A percentile compares a stretch with the other conserved stretches of the same genome.
Evolutionary conservation across 768 basidiomycete genomes (phyloP).

Genomic region (Lactarius sanguifluus): DNA sequence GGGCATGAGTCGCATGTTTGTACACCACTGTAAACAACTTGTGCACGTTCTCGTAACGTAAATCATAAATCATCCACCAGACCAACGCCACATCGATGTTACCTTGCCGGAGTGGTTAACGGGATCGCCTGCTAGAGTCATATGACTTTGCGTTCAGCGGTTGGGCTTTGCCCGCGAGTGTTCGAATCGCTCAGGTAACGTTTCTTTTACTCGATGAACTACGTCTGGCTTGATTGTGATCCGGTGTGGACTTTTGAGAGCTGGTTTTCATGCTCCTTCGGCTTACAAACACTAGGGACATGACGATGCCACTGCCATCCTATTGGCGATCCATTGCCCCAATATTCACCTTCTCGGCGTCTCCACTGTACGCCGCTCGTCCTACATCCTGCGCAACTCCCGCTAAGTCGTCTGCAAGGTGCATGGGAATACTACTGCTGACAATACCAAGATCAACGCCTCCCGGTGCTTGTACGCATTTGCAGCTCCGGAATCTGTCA

Average conservation of each 20-base stretch:
- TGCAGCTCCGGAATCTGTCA: slow-evolving; percentile 55
- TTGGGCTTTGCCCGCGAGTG: slow-evolving; percentile 62
- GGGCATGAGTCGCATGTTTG: not conserved
- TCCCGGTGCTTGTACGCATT: slow-evolving; percentile 76
- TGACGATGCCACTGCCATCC: slow-evolving; percentile 84
- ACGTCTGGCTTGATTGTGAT: slow-evolving; percentile 40
- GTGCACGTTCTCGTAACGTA: not conserved
- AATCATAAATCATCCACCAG: not conserved
- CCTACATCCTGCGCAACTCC: slow-evolving; percentile 2
- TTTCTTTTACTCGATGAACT: slow-evolving; percentile 32
- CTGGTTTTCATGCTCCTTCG: not conserved
- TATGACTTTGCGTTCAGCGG: slow-evolving; percentile 42
- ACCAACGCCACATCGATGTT: slow-evolving; percentile 39
- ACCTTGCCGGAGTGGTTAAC: slow-evolving; percentile 96
- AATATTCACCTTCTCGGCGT: slow-evolving; percentile 73
- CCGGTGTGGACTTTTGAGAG: slow-evolving; percentile 32
- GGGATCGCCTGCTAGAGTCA: slow-evolving; percentile 45
- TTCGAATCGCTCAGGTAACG: slow-evolving; percentile 65
- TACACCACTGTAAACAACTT: not conserved
- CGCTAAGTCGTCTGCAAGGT: slow-evolving; percentile 45
- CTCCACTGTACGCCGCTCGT: slow-evolving; percentile 62
- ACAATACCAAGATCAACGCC: slow-evolving; percentile 69
- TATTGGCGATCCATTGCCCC: slow-evolving; percentile 67
- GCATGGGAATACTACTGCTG: slow-evolving; percentile 72
- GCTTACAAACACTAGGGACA: slow-evolving; percentile 57